Conservation (phyloP, 495 filamentous ascomycete species). For the Niebla homalea region DNA sequence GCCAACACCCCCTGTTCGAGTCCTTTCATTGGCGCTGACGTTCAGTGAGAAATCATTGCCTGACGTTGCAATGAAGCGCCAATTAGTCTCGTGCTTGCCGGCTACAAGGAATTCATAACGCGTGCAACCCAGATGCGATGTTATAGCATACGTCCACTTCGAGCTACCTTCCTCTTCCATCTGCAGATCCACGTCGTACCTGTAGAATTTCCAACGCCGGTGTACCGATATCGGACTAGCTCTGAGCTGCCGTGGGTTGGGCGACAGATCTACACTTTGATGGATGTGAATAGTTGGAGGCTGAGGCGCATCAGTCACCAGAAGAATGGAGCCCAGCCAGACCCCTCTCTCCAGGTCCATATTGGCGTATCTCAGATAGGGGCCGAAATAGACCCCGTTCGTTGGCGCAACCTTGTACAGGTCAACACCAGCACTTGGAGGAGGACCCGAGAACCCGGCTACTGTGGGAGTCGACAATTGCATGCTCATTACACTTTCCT, state of each 20-base stretch:
- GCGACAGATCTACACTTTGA: constrained; percentile 76
- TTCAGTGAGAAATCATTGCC: constrained; percentile 89
- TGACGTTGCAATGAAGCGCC: constrained; percentile 93
- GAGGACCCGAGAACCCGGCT: constrained; percentile 67
- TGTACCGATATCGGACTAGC: constrained; percentile 74
- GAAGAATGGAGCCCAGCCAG: constrained; percentile 73
- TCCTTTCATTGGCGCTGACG: constrained; percentile 72
- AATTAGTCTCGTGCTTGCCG: constrained; percentile 75
- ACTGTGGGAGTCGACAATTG: constrained; percentile 55
- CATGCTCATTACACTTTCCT: constrained; percentile 67
- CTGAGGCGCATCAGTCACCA: constrained; percentile 84
- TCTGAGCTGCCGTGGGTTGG: constrained; percentile 82
- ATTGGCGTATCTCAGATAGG: constrained; percentile 88
- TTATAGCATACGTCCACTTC: constrained; percentile 97
- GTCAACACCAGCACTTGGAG: constrained; percentile 75
- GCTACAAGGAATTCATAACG: constrained; percentile 97
- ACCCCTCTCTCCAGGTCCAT: constrained; percentile 88
- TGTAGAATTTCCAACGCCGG: constrained; percentile 88
- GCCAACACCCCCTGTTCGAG: constrained; percentile 71
- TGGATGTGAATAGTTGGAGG: constrained; percentile 96
- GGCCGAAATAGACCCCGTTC: constrained; percentile 97
- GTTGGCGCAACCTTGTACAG: constrained; percentile 86
- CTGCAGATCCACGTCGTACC: constrained; percentile 81
- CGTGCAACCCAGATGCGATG: constrained; percentile 90
- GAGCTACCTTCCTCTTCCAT: constrained; percentile 76